These are phyloP conservation scores for Pinus albicaulis DNA, from an alignment of 75 land plant genomes.

Conservation along the genomic window DNA sequence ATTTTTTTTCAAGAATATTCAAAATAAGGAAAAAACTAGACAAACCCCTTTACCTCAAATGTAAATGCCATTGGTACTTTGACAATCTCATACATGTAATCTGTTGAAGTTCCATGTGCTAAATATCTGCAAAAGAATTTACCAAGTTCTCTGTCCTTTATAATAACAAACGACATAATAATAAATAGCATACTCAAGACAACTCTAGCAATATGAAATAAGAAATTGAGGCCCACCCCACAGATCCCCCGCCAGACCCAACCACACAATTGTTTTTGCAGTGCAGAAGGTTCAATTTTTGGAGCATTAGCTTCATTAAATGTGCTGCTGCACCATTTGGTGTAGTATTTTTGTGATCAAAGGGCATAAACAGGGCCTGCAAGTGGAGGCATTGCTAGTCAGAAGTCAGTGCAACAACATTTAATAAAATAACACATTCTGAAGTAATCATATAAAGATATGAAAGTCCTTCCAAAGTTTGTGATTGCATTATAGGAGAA, in stretches of 20 bases:
- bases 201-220: conserved; percentile 3
- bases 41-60: conserved; percentile 64
- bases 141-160: neutral
- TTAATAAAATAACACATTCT: neutral
- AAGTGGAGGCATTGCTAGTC: neutral
- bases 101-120: conserved; percentile 98
- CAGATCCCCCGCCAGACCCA: conserved; percentile 98
- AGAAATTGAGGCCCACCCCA: conserved; percentile 51
- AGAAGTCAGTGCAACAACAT: neutral
- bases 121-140: conserved; percentile 59
- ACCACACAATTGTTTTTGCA: conserved; percentile 76
- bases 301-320: conserved; percentile 58
- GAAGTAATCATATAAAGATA: neutral
- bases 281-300: conserved; percentile 63
- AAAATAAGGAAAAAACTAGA: neutral
- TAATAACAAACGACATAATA: neutral
- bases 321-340: conserved; percentile 55
- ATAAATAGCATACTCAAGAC: neutral
- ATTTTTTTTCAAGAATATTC: neutral
- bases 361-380: conserved; percentile 98
- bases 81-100: conserved; percentile 82
- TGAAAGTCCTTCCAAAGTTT: neutral
- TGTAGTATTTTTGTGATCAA: conserved; percentile 79
- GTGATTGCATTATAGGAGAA: neutral
- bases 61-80: conserved; percentile 88